Conservation (phyloP, 1,284 basidiomycete species). For the Lignosus rhinocerotis region DNA sequence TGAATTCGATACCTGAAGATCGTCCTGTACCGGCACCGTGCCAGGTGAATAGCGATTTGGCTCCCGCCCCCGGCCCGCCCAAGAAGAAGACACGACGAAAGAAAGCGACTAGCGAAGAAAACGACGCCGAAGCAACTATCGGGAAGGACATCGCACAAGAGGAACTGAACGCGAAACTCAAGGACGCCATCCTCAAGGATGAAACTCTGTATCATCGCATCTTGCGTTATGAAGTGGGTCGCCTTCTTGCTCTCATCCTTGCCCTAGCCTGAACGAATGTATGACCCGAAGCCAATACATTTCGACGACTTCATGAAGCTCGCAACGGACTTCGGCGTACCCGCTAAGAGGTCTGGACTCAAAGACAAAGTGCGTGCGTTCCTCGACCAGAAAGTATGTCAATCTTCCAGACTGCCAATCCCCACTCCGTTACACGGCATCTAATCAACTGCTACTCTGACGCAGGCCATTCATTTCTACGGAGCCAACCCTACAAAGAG, state of each 20-base stretch:
- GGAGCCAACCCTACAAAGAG: slow-evolving; percentile 35
- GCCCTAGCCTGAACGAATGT: not conserved
- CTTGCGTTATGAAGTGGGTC: slow-evolving; percentile 61
- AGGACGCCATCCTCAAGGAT: slow-evolving; percentile 45
- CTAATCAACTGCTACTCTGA: not conserved
- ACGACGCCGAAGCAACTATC: slow-evolving; percentile 10
- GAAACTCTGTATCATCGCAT: slow-evolving; percentile 51
- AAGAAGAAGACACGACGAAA: slow-evolving; percentile 22
- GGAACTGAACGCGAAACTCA: slow-evolving; percentile 36
- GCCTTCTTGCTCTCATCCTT: no score
- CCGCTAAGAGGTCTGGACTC: slow-evolving; percentile 28
- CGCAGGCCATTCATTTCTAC: slow-evolving; percentile 54
- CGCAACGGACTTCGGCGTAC: slow-evolving; percentile 33
- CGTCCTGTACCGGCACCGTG: not conserved
- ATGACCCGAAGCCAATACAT: slow-evolving; percentile 53
- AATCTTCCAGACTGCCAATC: not conserved
- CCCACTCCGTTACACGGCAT: not conserved
- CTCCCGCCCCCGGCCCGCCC: slow-evolving; percentile 15
- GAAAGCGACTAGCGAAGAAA: slow-evolving; percentile 14
- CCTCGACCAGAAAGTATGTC: slow-evolving; percentile 57
- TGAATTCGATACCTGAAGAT: slow-evolving; percentile 11
- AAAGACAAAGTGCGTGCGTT: slow-evolving; percentile 48
- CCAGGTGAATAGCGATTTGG: not conserved
- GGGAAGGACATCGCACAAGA: slow-evolving; percentile 36
- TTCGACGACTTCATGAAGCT: slow-evolving; percentile 54